phyloP scores from a whole-genome alignment of 805 yeast genomes.

The Millerozyma miso region DNA sequence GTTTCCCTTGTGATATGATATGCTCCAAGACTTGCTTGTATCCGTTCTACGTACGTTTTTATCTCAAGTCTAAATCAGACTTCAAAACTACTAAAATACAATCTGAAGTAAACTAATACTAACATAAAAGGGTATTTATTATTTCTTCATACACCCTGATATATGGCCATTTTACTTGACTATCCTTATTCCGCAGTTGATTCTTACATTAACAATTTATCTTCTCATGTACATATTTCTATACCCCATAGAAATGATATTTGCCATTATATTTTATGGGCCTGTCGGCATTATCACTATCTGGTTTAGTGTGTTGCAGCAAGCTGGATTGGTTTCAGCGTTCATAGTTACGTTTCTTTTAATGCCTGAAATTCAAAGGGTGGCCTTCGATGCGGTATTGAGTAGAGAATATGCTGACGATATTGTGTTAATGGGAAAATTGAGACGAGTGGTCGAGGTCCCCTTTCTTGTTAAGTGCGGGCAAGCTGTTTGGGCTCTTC shows the following conservation, averaged over 20 bases:
- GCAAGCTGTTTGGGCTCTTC: constrained; percentile 27
- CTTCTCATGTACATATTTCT: constrained; percentile 30
- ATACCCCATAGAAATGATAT: constrained; percentile 43
- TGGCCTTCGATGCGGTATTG: constrained; percentile 46
- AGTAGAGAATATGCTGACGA: constrained; percentile 43
- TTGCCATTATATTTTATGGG: constrained; percentile 42
- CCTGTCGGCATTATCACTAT: constrained; percentile 49
- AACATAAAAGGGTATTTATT: constrained; percentile 33
- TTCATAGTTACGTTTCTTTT: constrained; percentile 38
- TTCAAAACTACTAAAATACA: no score
- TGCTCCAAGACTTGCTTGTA: constrained; percentile 17
- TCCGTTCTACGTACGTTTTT: constrained; percentile 19
- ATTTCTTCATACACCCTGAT: constrained; percentile 36
- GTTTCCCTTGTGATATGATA: not conserved
- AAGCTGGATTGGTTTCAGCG: constrained; percentile 38
- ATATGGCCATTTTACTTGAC: constrained; percentile 46
- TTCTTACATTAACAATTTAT: constrained; percentile 35
- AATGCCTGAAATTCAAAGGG: constrained; percentile 45
- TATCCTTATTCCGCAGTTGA: constrained; percentile 42
- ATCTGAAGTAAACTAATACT: constrained; percentile 6
- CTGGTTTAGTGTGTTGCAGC: constrained; percentile 41
- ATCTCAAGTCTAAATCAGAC: not conserved
- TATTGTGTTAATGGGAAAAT: constrained; percentile 37
- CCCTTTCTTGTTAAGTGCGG: constrained; percentile 29
- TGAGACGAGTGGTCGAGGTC: constrained; percentile 25